A percentile compares a stretch with the other conserved stretches of the same genome.
Conservation (phyloP, 306 rosid species). For the Vachellia pachyceras region DNA sequence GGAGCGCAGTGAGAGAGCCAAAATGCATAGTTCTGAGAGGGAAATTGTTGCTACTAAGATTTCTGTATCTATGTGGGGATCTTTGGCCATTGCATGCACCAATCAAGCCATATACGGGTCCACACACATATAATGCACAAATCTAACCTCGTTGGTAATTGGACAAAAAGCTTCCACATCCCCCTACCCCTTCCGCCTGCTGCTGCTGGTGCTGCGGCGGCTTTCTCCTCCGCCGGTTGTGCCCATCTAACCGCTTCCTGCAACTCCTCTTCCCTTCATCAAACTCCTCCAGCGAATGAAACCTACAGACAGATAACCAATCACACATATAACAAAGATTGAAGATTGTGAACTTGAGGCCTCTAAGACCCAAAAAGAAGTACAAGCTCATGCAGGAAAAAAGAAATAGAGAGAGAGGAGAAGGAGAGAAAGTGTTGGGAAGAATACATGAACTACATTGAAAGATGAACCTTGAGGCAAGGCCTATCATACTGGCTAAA, state of each 20-base stretch:
- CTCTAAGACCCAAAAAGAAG: too few species aligned
- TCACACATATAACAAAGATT: too few species aligned
- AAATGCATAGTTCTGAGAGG: slow-evolving; percentile 36
- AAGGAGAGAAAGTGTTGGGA: too few species aligned
- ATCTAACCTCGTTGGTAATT: slow-evolving; percentile 66
- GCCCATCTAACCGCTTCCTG: slow-evolving; percentile 83
- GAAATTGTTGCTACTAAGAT: slow-evolving; percentile 45
- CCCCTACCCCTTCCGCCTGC: slow-evolving; percentile 46
- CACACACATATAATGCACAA: slow-evolving; percentile 39
- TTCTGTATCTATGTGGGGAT: slow-evolving; percentile 50
- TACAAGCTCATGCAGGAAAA: too few species aligned
- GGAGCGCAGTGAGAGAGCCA: slow-evolving; percentile 38
- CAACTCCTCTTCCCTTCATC: slow-evolving; percentile 87
- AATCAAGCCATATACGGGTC: slow-evolving; percentile 48
- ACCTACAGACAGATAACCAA: slow-evolving; percentile 44
- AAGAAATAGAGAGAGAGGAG: neutral
- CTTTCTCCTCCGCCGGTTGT: slow-evolving; percentile 78
- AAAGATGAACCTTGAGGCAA: neutral
- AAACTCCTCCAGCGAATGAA: slow-evolving; percentile 77
- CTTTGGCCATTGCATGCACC: slow-evolving; percentile 48
- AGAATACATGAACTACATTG: neutral
- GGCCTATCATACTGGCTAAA: too few species aligned
- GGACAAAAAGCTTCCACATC: slow-evolving; percentile 56
- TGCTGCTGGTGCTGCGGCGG: slow-evolving; percentile 67
- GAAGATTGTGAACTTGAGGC: neutral